A percentile compares a stretch with the other conserved stretches of the same genome.
Conservation (phyloP, 1,284 basidiomycete species). For the Calocybe gambosa region DNA sequence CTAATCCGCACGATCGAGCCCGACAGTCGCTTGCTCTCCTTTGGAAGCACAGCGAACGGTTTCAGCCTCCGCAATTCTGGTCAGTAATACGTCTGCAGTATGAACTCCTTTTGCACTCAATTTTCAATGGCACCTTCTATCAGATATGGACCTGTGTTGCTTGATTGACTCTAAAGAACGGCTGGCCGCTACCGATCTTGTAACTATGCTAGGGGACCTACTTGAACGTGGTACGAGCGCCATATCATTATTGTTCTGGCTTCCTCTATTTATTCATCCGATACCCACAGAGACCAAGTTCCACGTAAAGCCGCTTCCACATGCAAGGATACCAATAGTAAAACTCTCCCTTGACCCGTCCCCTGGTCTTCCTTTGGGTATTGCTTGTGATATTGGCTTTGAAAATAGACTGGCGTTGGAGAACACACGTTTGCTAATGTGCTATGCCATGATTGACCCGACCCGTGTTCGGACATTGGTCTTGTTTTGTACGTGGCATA, state of each 20-base stretch:
- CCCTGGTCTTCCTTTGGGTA: constrained; percentile 81
- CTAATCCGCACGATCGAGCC: constrained; percentile 94
- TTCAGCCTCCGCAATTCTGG: constrained; percentile 94
- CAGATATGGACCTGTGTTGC: constrained; percentile 98
- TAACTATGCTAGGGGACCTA: constrained; percentile 89
- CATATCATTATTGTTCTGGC: background rate
- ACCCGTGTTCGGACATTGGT: constrained; percentile 91
- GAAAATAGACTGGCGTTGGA: constrained; percentile 96
- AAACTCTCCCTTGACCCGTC: constrained; percentile 93
- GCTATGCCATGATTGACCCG: constrained; percentile 96
- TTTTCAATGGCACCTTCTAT: constrained; percentile 1
- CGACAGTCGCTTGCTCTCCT: constrained; percentile 85
- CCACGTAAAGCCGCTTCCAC: constrained; percentile 92
- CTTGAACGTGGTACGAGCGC: constrained; percentile 78
- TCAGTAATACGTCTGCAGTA: constrained; percentile 30
- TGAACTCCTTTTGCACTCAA: background rate
- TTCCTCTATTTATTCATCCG: constrained; percentile 5
- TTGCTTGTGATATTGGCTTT: constrained; percentile 98
- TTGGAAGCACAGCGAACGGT: constrained; percentile 92
- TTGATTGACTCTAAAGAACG: constrained; percentile 82
- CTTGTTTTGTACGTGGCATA: constrained; percentile 74
- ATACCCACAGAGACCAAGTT: constrained; percentile 83
- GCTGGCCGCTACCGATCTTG: constrained; percentile 80
- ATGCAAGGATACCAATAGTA: constrained; percentile 97
- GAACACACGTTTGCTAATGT: constrained; percentile 93